phyloP scores from a whole-genome alignment of 2,329 filamentous ascomycete genomes.

The Colletotrichum noveboracense region DNA sequence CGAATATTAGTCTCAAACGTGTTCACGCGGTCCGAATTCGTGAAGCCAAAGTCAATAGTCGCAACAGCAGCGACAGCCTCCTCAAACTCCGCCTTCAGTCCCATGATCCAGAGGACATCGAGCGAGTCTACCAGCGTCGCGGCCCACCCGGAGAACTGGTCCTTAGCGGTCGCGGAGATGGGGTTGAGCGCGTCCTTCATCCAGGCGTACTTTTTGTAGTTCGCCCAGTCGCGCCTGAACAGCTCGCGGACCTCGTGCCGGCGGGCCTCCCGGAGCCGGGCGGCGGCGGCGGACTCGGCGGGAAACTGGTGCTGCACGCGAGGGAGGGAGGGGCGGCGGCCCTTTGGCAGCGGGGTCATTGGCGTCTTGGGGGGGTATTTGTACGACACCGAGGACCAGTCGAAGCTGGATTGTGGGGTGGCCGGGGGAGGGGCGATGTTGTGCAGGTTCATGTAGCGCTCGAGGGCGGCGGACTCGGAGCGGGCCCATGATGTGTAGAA shows the following conservation, averaged over 20 bases:
- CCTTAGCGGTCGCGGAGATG: slow-evolving; percentile 39
- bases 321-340: slow-evolving; percentile 28
- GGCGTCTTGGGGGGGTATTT: slow-evolving; percentile 27
- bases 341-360: slow-evolving; percentile 28
- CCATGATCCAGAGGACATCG: slow-evolving; percentile 62
- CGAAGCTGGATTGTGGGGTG: slow-evolving; percentile 35
- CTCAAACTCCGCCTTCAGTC: slow-evolving; percentile 53
- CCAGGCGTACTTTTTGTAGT: slow-evolving; percentile 52
- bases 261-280: slow-evolving; percentile 31
- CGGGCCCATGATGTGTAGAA: background rate
- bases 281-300: slow-evolving; percentile 26
- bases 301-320: slow-evolving; percentile 40
- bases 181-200: slow-evolving; percentile 51
- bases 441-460: slow-evolving; percentile 36
- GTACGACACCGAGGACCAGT: slow-evolving; percentile 38
- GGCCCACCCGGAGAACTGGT: slow-evolving; percentile 52
- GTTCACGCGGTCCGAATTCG: slow-evolving; percentile 47
- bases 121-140: slow-evolving; percentile 51
- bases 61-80: slow-evolving; percentile 49
- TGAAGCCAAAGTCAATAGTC: slow-evolving; percentile 52
- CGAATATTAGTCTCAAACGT: slow-evolving; percentile 76
- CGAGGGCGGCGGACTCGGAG: slow-evolving; percentile 24
- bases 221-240: slow-evolving; percentile 43
- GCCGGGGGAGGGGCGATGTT: slow-evolving; percentile 5
- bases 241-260: slow-evolving; percentile 38